phyloP scores from a whole-genome alignment of 1,139 yeast genomes.

The Kluyveromyces marxianus region DNA sequence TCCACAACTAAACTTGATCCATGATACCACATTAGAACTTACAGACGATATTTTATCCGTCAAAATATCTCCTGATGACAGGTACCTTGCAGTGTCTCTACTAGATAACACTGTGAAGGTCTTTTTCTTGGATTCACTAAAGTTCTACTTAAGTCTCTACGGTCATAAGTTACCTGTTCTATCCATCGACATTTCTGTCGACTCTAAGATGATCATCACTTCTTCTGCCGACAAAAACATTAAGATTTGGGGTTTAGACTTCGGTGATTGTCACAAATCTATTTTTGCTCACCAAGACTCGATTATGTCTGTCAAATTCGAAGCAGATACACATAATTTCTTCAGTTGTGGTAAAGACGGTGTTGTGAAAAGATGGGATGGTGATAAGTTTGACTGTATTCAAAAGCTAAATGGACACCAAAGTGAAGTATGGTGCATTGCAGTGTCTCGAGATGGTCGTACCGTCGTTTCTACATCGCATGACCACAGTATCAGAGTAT shows the following conservation, averaged over 20 bases:
- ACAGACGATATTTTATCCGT: constrained; percentile 80
- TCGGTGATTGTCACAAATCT: constrained; percentile 97
- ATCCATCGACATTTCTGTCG: constrained; percentile 82
- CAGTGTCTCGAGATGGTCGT: constrained; percentile 64
- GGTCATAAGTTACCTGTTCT: constrained; percentile 95
- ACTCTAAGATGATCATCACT: constrained; percentile 78
- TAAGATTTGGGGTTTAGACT: constrained; percentile 96
- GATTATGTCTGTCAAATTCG: constrained; percentile 77
- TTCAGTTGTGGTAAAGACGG: constrained; percentile 90
- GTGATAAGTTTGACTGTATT: constrained; percentile 89
- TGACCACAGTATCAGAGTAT: constrained; percentile 83
- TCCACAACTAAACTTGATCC: constrained; percentile 54
- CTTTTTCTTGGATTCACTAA: constrained; percentile 76
- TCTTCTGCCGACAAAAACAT: constrained; percentile 96
- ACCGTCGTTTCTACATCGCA: constrained; percentile 84
- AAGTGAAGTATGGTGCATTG: constrained; percentile 87
- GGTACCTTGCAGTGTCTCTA: constrained; percentile 71
- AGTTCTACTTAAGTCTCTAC: constrained; percentile 78
- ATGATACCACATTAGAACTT: constrained; percentile 74
- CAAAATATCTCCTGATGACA: constrained; percentile 74
- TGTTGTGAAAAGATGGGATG: constrained; percentile 92
- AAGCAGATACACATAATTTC: constrained; percentile 80
- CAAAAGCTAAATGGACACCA: constrained; percentile 86
- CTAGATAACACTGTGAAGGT: constrained; percentile 92
- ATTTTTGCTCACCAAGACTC: constrained; percentile 96